Percentiles rank a stretch among this genome's conserved stretches.
Evolutionary conservation across 2,329 filamentous ascomycete species (phyloP).

Genomic region (Tolypocladium ovalisporum): DNA sequence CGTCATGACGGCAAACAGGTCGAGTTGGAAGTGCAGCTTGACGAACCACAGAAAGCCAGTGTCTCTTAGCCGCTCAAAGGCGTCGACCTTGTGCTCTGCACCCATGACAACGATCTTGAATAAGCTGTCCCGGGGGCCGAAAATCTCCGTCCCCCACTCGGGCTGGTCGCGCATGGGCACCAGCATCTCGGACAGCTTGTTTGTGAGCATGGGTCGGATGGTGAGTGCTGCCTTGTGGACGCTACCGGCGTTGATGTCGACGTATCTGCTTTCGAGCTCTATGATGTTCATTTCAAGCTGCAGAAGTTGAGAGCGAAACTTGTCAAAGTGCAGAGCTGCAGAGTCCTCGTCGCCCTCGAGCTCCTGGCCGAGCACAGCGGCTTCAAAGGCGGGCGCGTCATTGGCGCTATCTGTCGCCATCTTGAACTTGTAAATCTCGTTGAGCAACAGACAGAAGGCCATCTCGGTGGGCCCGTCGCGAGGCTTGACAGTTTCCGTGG

Average conservation of each 20-base stretch:
- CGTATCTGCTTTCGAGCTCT: slow-evolving; percentile 36
- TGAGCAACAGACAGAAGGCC: slow-evolving; percentile 42
- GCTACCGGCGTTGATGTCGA: slow-evolving; percentile 40
- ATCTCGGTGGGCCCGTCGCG: slow-evolving; percentile 50
- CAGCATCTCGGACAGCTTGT: slow-evolving; percentile 38
- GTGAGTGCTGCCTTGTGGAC: slow-evolving; percentile 39
- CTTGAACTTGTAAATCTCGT: slow-evolving; percentile 39
- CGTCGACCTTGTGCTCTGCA: slow-evolving; percentile 33
- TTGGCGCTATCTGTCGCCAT: slow-evolving; percentile 28
- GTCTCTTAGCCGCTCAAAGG: slow-evolving; percentile 30
- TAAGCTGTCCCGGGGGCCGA: slow-evolving; percentile 38
- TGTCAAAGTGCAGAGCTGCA: slow-evolving; percentile 18
- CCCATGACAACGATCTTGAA: slow-evolving; percentile 42
- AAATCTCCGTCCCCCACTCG: slow-evolving; percentile 39
- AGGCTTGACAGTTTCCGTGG: slow-evolving; percentile 37
- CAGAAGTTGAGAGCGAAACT: slow-evolving; percentile 29
- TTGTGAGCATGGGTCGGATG: slow-evolving; percentile 34
- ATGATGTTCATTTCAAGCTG: slow-evolving; percentile 30
- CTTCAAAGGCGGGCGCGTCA: slow-evolving; percentile 36
- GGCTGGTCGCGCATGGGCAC: slow-evolving; percentile 34
- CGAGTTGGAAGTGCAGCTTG: slow-evolving; percentile 42
- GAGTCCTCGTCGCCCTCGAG: slow-evolving; percentile 15
- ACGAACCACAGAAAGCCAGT: slow-evolving; percentile 45
- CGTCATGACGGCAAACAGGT: slow-evolving; percentile 43
- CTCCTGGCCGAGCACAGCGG: slow-evolving; percentile 35